Evolutionary conservation across 306 rosid species (phyloP).

Genomic region (Parietaria judaica): DNA sequence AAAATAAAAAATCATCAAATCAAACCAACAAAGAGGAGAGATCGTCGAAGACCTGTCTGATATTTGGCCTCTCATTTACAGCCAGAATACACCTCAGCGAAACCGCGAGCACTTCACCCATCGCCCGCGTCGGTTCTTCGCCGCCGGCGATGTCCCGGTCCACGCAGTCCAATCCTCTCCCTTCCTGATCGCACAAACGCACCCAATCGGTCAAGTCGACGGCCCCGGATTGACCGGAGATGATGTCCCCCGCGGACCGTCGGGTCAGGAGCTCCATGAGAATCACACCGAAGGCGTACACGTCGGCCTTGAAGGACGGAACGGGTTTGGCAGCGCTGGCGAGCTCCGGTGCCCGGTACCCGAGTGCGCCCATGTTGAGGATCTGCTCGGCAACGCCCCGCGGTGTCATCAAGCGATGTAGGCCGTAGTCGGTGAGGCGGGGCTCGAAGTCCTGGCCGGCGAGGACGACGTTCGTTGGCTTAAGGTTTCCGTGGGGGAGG

Average conservation of each 20-base stretch:
- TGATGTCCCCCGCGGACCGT: constrained; percentile 95
- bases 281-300: constrained; percentile 89
- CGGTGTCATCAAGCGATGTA: constrained; percentile 87
- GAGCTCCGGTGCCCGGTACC: constrained; percentile 89
- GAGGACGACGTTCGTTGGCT: constrained; percentile 72
- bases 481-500: constrained; percentile 86
- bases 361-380: constrained; percentile 89
- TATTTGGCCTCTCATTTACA: constrained; percentile 99
- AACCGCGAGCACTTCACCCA: constrained; percentile 74
- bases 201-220: constrained; percentile 99
- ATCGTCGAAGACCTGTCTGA: constrained; percentile 90
- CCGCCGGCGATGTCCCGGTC: constrained; percentile 90
- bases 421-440: constrained; percentile 69
- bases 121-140: constrained; percentile 67
- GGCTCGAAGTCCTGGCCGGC: constrained; percentile 56
- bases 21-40: constrained; percentile 69
- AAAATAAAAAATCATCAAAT: constrained; percentile 50
- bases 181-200: constrained; percentile 85
- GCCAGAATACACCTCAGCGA: constrained; percentile 92
- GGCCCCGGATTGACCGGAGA: constrained; percentile 89
- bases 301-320: constrained; percentile 87
- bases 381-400: constrained; percentile 89
- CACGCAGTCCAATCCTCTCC: constrained; percentile 86
- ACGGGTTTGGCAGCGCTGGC: constrained; percentile 61
- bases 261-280: constrained; percentile 84